Evolutionary conservation across 106 monocot genomes (phyloP).

Genomic region (Dendrobium huoshanense): DNA sequence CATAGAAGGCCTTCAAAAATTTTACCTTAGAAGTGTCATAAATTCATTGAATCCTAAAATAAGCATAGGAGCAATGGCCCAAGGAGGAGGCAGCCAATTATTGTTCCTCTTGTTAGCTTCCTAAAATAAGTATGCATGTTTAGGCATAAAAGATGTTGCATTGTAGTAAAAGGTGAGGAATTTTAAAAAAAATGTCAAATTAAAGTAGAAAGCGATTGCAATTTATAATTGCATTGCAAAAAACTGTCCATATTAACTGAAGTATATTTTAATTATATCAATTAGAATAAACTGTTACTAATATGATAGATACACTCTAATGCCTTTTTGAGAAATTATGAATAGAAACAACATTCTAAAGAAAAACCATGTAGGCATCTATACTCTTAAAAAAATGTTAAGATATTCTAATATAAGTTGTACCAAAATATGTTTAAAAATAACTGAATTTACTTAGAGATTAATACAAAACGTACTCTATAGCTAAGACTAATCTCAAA

Average conservation of each 20-base stretch:
- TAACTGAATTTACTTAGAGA: too few species aligned
- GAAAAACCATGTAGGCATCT: neutral
- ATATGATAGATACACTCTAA: neutral
- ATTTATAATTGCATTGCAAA: neutral
- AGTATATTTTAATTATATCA: neutral
- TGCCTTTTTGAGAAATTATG: neutral
- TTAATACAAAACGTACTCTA: too few species aligned
- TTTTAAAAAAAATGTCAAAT: neutral
- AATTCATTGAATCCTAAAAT: conserved; percentile 93
- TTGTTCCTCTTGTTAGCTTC: conserved; percentile 88
- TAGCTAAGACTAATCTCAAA: too few species aligned
- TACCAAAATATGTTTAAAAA: too few species aligned
- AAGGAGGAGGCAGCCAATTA: conserved; percentile 94
- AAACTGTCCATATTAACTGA: neutral
- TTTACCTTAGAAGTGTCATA: conserved; percentile 83
- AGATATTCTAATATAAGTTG: too few species aligned
- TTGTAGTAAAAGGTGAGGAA: neutral
- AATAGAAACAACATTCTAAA: neutral
- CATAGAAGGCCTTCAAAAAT: neutral
- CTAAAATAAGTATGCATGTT: conserved; percentile 23
- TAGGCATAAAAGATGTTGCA: neutral
- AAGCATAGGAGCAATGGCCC: conserved; percentile 80
- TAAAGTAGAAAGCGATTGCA: neutral
- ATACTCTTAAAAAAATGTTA: neutral
- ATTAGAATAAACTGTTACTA: neutral